A percentile compares a stretch with the other conserved stretches of the same genome.
phyloP scores from a whole-genome alignment of 176 grass and related monocot genomes.

The Bothriochloa decipiens region DNA sequence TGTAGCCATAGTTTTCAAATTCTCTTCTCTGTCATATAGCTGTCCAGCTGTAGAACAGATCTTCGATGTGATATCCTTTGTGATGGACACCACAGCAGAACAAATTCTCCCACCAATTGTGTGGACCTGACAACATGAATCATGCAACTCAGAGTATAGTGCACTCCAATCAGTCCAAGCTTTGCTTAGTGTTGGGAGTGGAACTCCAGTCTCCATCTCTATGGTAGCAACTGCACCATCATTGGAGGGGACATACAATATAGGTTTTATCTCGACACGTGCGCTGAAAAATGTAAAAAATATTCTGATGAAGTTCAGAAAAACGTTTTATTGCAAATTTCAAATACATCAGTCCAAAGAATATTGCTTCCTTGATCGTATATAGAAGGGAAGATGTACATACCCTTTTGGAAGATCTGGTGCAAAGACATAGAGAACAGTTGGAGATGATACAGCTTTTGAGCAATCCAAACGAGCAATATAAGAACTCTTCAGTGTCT shows the following conservation, averaged over 20 bases:
- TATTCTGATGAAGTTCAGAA: constrained; percentile 1
- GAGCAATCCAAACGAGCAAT: constrained; percentile 36
- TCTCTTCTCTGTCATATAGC: not conserved
- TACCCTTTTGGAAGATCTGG: constrained; percentile 93
- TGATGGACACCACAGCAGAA: constrained; percentile 68
- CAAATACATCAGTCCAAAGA: constrained; percentile 7
- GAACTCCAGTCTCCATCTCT: constrained; percentile 35
- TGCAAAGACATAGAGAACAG: constrained; percentile 79
- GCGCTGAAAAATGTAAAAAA: constrained; percentile 58
- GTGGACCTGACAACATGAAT: constrained; percentile 59
- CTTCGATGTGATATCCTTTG: constrained; percentile 50
- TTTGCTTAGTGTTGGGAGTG: constrained; percentile 35
- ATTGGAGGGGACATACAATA: constrained; percentile 54
- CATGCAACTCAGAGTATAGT: constrained; percentile 44
- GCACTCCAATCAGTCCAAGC: constrained; percentile 36
- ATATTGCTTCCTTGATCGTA: constrained; percentile 9
- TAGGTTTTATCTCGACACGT: constrained; percentile 77
- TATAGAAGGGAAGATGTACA: constrained; percentile 9
- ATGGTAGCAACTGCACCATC: constrained; percentile 25
- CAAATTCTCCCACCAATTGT: constrained; percentile 57
- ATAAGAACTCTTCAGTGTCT: constrained; percentile 52
- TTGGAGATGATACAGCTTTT: constrained; percentile 48
- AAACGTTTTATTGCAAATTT: not conserved
- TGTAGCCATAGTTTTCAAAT: constrained; percentile 56
- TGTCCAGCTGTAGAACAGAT: constrained; percentile 47